Evolutionary conservation across 2,329 filamentous ascomycete species (phyloP).

Genomic region (Botrytis sinoallii): DNA sequence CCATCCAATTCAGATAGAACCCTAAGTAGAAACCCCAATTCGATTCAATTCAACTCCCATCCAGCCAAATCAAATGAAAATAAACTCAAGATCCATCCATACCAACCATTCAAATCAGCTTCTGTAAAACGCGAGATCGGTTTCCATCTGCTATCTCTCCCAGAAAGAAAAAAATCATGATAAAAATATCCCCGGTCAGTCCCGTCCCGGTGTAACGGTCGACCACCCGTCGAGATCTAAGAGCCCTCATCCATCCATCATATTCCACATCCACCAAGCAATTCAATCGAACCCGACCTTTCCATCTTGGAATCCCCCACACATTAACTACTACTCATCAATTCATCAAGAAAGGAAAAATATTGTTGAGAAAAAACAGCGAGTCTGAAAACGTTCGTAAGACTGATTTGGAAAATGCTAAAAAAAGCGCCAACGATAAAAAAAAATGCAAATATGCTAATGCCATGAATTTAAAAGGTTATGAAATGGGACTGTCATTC

Average conservation of each 20-base stretch:
- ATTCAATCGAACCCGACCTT: background rate
- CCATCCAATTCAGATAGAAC: constrained; percentile 1
- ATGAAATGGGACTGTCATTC: background rate
- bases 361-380: background rate
- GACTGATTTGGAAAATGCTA: background rate
- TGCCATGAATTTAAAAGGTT: background rate
- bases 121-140: constrained; percentile 8
- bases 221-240: constrained; percentile 17
- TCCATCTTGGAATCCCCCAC: background rate
- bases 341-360: constrained; percentile 1
- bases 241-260: background rate
- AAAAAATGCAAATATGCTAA: constrained; percentile 7
- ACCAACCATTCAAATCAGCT: constrained; percentile 6
- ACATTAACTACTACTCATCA: constrained; percentile 15
- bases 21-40: background rate
- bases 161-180: constrained; percentile 10
- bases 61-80: constrained; percentile 6
- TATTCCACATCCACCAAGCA: background rate
- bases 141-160: constrained; percentile 2
- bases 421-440: background rate
- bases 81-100: constrained; percentile 1
- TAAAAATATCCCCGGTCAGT: constrained; percentile 13
- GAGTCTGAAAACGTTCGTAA: background rate
- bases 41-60: constrained; percentile 1
- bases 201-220: constrained; percentile 2